Evolutionary conservation across 208 protist species (phyloP).

Genomic region (Herpetomonas tarakana): DNA sequence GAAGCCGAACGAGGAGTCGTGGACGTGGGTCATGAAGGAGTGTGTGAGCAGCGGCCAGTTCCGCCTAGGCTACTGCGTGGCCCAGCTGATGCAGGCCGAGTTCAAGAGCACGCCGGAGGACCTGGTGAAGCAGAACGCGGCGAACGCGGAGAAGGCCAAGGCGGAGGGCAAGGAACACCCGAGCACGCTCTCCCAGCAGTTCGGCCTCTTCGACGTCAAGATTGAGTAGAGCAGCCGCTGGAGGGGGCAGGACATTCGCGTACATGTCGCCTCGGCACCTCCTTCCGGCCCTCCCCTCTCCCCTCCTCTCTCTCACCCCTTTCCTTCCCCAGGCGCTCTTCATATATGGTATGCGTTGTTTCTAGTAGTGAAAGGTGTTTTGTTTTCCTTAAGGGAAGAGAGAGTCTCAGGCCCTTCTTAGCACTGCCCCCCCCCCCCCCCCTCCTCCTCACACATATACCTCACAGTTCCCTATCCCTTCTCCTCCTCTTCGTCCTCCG

Average conservation of each 20-base stretch:
- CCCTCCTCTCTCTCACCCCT: background rate
- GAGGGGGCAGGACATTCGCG: background rate
- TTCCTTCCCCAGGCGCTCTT: background rate
- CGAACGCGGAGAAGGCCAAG: slow-evolving; percentile 77
- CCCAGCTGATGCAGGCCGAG: slow-evolving; percentile 71
- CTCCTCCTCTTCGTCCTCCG: slow-evolving; percentile 10
- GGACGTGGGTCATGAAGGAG: slow-evolving; percentile 84
- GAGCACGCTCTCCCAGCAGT: slow-evolving; percentile 58
- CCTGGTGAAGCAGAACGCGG: slow-evolving; percentile 78
- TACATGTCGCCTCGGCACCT: background rate
- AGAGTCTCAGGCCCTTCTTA: no score
- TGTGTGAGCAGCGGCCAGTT: slow-evolving; percentile 82
- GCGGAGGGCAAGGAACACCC: slow-evolving; percentile 85
- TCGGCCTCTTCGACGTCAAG: slow-evolving; percentile 84
- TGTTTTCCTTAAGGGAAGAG: background rate
- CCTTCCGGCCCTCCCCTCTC: background rate
- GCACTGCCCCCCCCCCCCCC: no score
- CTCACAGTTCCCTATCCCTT: background rate
- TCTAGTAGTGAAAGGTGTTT: background rate
- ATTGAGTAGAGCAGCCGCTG: slow-evolving; percentile 50
- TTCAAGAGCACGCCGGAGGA: slow-evolving; percentile 74
- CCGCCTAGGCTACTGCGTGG: slow-evolving; percentile 79
- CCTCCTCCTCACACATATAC: no score
- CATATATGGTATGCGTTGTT: background rate
- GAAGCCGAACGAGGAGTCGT: slow-evolving; percentile 83